These are phyloP conservation scores for Nothopassalora personata DNA, from an alignment of 2,329 filamentous ascomycete species.

Conservation along the genomic window DNA sequence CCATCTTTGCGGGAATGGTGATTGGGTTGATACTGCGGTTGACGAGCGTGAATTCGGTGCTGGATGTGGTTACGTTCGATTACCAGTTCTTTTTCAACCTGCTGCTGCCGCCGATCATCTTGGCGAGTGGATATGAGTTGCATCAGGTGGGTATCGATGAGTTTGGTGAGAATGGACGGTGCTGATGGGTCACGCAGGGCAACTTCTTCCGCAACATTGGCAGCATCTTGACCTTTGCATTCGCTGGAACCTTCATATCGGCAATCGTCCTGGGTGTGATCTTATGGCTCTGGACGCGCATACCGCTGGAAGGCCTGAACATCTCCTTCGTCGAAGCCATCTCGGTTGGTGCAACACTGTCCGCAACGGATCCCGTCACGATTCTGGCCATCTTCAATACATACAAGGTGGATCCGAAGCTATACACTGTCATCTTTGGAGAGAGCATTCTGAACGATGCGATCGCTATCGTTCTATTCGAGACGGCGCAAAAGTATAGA, in stretches of 20 bases:
- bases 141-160: slow-evolving; percentile 60
- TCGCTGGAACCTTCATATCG: slow-evolving; percentile 94
- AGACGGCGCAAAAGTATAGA: slow-evolving; percentile 91
- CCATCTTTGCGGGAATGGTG: slow-evolving; percentile 97
- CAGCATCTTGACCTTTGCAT: slow-evolving; percentile 94
- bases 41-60: slow-evolving; percentile 74
- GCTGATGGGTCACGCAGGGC: slow-evolving; percentile 43
- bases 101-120: slow-evolving; percentile 93
- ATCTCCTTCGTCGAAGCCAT: slow-evolving; percentile 95
- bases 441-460: slow-evolving; percentile 98
- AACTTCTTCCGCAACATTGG: slow-evolving; percentile 99
- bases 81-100: slow-evolving; percentile 99
- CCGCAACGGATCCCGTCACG: slow-evolving; percentile 93
- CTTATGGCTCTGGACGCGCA: slow-evolving; percentile 79
- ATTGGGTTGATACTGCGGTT: slow-evolving; percentile 84
- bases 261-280: slow-evolving; percentile 89
- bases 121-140: slow-evolving; percentile 93
- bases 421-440: slow-evolving; percentile 98
- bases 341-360: slow-evolving; percentile 90
- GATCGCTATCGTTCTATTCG: slow-evolving; percentile 96
- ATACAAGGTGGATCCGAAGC: slow-evolving; percentile 97
- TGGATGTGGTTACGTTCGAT: slow-evolving; percentile 90
- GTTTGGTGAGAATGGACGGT: not conserved
- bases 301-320: slow-evolving; percentile 77
- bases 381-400: slow-evolving; percentile 98